A percentile compares a stretch with the other conserved stretches of the same genome.
Evolutionary conservation across 306 rosid genomes (phyloP).

Genomic region (Cucurbita pepo): DNA sequence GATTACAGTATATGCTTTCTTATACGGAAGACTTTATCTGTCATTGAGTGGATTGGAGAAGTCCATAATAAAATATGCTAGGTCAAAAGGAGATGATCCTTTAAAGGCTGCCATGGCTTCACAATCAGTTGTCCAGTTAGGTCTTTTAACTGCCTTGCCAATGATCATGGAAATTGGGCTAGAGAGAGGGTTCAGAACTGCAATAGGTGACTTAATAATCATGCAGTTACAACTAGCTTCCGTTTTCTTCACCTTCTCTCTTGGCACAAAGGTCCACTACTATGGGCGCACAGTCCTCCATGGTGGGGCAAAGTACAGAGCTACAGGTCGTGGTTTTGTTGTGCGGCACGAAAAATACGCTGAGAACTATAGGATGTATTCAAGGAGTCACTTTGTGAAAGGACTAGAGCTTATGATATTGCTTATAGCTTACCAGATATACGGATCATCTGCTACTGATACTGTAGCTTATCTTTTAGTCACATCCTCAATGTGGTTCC

Average conservation of each 20-base stretch:
- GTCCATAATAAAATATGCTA: constrained; percentile 51
- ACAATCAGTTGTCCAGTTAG: constrained; percentile 75
- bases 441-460: constrained; percentile 45
- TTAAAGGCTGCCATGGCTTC: constrained; percentile 70
- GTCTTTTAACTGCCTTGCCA: constrained; percentile 74
- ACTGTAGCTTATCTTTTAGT: constrained; percentile 27
- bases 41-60: constrained; percentile 83
- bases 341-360: constrained; percentile 89
- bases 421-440: constrained; percentile 52
- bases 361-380: constrained; percentile 89
- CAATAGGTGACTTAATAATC: constrained; percentile 58
- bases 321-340: constrained; percentile 98
- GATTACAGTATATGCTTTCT: constrained; percentile 56
- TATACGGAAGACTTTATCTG: constrained; percentile 79
- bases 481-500: constrained; percentile 80
- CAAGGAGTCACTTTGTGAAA: constrained; percentile 89
- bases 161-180: constrained; percentile 98
- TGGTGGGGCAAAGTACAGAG: constrained; percentile 94
- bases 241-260: constrained; percentile 90
- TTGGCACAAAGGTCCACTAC: constrained; percentile 80
- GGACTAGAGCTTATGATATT: constrained; percentile 66
- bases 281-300: constrained; percentile 88
- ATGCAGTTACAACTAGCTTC: constrained; percentile 94
- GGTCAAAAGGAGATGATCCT: constrained; percentile 39
- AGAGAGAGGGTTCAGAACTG: constrained; percentile 90